These are phyloP conservation scores for Candida namnaoensis DNA, from an alignment of 805 yeast species.

Conservation along the genomic window DNA sequence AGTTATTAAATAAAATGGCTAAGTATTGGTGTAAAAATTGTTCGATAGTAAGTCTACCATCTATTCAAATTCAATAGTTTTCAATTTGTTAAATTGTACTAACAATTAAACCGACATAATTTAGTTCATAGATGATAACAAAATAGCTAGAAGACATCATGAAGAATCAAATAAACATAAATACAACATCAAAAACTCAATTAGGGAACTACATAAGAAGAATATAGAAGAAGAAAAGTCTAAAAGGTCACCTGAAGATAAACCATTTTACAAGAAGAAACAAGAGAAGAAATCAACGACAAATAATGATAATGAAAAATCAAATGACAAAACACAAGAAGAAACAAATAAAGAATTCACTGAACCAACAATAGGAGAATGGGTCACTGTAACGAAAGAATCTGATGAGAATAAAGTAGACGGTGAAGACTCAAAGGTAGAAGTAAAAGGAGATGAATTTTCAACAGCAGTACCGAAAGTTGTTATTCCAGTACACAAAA, in stretches of 20 bases:
- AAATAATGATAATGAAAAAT: too few relatives aligned
- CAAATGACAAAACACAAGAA: not conserved
- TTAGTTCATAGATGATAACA: constrained; percentile 29
- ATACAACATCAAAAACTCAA: constrained; percentile 9
- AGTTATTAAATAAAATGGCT: constrained; percentile 2
- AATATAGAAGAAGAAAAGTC: constrained; percentile 14
- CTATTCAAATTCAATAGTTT: not conserved
- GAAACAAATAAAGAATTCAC: constrained; percentile 1
- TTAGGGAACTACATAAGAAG: constrained; percentile 18
- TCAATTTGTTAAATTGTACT: not conserved
- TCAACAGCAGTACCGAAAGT: not conserved
- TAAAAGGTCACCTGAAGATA: constrained; percentile 4
- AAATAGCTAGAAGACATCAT: constrained; percentile 22
- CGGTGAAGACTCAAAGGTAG: not conserved
- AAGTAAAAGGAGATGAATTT: not conserved
- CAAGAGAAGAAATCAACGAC: not conserved
- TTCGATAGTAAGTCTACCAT: constrained; percentile 18
- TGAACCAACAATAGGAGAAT: constrained; percentile 6
- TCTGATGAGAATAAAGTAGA: not conserved
- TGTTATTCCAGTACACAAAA: not conserved
- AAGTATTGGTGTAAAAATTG: constrained; percentile 22
- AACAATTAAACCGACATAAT: not conserved
- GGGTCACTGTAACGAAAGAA: constrained; percentile 6
- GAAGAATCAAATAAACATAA: constrained; percentile 25
- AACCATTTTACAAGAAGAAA: constrained; percentile 1